Base-by-base conservation (phyloP, 108 stramenopile genomes). In the Pseudonitzschia multiseries region DNA sequence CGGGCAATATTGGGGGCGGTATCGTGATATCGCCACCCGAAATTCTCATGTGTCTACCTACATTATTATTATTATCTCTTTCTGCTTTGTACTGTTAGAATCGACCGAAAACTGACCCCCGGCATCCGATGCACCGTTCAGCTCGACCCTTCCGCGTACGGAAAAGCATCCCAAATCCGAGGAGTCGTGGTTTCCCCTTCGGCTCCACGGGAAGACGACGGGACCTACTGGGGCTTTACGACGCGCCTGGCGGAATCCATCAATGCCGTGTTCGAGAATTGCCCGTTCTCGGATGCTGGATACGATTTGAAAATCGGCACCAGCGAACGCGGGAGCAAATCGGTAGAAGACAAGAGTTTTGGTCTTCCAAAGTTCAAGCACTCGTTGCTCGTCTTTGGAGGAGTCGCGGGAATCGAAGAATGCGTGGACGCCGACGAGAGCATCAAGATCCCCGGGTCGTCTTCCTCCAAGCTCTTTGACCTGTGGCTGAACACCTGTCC, bases 261-360 rank as follows among this genome's bases (percentile, higher is more conserved):
- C 63, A 84, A 80, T 27, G 93, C 87, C 29, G 92, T 95, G 24
- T 90, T 98, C 36, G 86, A 95, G 29, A 90, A 93, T 48, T 93
- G 96, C 60, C 97, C 96, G 0, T 96, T 79, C 75, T 33, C 61
- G n/a, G 61, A 62, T 31, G 94, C 83, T 10, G 95, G 94, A 21
- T 97, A 98, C 72, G 97, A 99, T 81, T 68, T 97, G 50, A 96
- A 95, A 70, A 82, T 99, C 63, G 98, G 98, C 46, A 98, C 98
- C 33, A 91, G 88, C 68, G 97, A 98, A 84, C 83, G 97, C 4
- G 97, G 97, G 21, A 81, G 88, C 69, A 74, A 76, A 13, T 85
- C 85, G 5, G 83, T 97, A 21, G 96, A 97, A 63, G 92, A 93
- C 73, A 75, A 74, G 33, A 82, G 74, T 20, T 98, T 96, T 81